These are phyloP conservation scores for Elsinoe batatas DNA, from an alignment of 2,329 filamentous ascomycete genomes.

Conservation along the genomic window DNA sequence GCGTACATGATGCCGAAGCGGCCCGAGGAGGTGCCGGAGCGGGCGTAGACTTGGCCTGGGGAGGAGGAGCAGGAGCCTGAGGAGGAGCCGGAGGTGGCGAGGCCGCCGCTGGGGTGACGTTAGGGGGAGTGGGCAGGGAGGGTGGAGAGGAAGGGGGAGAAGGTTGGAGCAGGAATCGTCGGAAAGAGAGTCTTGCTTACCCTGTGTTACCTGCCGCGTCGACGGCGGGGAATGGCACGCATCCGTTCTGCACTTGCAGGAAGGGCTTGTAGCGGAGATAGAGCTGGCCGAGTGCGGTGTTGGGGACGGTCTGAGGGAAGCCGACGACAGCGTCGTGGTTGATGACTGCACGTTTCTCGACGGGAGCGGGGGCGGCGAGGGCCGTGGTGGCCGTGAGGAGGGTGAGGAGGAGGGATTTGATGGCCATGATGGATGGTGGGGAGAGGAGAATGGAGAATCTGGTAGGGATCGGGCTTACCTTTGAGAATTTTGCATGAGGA, in stretches of 20 bases:
- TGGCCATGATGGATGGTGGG: constrained; percentile 7
- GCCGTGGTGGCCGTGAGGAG: constrained; percentile 13
- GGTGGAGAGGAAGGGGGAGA: too few species aligned
- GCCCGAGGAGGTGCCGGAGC: constrained; percentile 32
- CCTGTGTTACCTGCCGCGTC: constrained; percentile 48
- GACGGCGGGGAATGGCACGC: constrained; percentile 54
- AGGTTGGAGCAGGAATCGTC: neutral
- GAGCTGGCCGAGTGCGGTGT: constrained; percentile 36
- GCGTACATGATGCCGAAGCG: constrained; percentile 43
- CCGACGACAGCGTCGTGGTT: constrained; percentile 41
- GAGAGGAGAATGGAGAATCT: neutral
- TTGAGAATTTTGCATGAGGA: neutral
- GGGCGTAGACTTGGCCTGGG: constrained; percentile 44
- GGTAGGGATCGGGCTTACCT: neutral
- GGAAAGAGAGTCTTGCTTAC: constrained; percentile 32
- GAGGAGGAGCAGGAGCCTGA: constrained; percentile 34
- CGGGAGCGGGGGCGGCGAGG: constrained; percentile 13
- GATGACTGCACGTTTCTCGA: constrained; percentile 35
- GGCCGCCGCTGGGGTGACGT: constrained; percentile 31
- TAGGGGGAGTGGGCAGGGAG: neutral
- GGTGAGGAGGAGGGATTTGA: constrained; percentile 12
- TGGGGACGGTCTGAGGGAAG: constrained; percentile 45
- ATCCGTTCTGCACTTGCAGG: constrained; percentile 48
- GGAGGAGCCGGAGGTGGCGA: constrained; percentile 31
- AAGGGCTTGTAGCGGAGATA: constrained; percentile 49